phyloP scores from a whole-genome alignment of 352 stramenopile species.

The Pythium aphanidermatum region DNA sequence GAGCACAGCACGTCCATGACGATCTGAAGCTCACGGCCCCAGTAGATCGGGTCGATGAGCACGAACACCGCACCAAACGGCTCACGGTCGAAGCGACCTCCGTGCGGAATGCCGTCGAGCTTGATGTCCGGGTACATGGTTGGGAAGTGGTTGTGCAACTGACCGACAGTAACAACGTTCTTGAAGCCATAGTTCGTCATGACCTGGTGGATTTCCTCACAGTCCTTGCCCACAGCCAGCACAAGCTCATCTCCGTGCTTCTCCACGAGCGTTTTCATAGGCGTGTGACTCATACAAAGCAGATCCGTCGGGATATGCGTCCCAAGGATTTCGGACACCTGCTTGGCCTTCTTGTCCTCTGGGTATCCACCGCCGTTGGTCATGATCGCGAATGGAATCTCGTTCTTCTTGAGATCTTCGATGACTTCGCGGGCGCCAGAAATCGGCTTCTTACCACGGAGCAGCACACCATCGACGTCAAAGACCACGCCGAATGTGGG shows the following conservation, averaged over 20 bases:
- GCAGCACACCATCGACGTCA: slow-evolving; percentile 75
- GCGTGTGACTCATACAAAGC: slow-evolving; percentile 79
- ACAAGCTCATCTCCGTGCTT: slow-evolving; percentile 72
- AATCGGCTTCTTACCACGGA: slow-evolving; percentile 69
- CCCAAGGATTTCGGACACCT: slow-evolving; percentile 66
- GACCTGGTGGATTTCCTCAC: slow-evolving; percentile 45
- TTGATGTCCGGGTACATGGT: slow-evolving; percentile 80
- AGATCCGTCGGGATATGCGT: slow-evolving; percentile 39
- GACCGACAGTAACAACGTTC: slow-evolving; percentile 71
- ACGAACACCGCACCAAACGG: slow-evolving; percentile 64
- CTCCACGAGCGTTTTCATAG: slow-evolving; percentile 59
- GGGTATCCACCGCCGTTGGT: slow-evolving; percentile 80
- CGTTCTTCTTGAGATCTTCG: slow-evolving; percentile 45
- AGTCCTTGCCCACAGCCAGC: slow-evolving; percentile 76
- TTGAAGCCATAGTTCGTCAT: slow-evolving; percentile 81
- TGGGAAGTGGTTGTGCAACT: slow-evolving; percentile 74
- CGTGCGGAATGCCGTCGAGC: slow-evolving; percentile 30
- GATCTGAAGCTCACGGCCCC: slow-evolving; percentile 69
- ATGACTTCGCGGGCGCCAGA: slow-evolving; percentile 62
- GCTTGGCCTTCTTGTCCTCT: slow-evolving; percentile 65
- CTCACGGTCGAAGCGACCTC: slow-evolving; percentile 46
- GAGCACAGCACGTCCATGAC: slow-evolving; percentile 70
- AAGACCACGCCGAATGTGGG: slow-evolving; percentile 79
- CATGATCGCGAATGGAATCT: slow-evolving; percentile 80
- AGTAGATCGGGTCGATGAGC: slow-evolving; percentile 75